A percentile compares a stretch with the other conserved stretches of the same genome.
phyloP scores from a whole-genome alignment of 176 grass and related monocot genomes.

The Ensete ventricosum region DNA sequence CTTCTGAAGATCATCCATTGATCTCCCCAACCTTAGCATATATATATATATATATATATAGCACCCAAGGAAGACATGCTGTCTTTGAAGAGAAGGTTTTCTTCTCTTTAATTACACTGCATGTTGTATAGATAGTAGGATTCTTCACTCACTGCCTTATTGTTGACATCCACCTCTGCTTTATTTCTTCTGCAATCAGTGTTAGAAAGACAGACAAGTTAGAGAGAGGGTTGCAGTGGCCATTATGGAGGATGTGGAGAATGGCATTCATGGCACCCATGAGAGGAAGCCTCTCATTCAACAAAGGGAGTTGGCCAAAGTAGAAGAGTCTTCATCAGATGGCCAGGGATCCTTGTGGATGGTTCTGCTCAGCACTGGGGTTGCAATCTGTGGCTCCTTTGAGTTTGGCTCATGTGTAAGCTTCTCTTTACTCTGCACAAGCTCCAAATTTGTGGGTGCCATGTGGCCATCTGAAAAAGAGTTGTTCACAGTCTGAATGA shows the following conservation, averaged over 20 bases:
- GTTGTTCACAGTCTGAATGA: not conserved
- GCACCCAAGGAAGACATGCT: too few relatives aligned
- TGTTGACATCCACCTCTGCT: too few relatives aligned
- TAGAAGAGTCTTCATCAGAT: not conserved
- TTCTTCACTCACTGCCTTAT: too few relatives aligned
- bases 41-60: too few relatives aligned
- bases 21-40: too few relatives aligned
- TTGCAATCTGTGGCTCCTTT: conserved; percentile 48
- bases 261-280: not conserved
- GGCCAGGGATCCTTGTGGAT: conserved; percentile 24
- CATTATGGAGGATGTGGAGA: not conserved
- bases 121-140: too few relatives aligned
- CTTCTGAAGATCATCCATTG: too few relatives aligned
- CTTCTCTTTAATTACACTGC: too few relatives aligned
- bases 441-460: not conserved
- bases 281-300: not conserved
- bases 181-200: too few relatives aligned
- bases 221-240: too few relatives aligned
- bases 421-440: not conserved
- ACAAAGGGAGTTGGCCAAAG: not conserved
- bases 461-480: not conserved
- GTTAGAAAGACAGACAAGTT: too few relatives aligned
- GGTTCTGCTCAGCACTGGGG: conserved; percentile 44
- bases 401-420: conserved; percentile 48
- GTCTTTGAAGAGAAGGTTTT: too few relatives aligned